Evolutionary conservation across 768 basidiomycete genomes (phyloP).

Genomic region (Serendipita sp.): DNA sequence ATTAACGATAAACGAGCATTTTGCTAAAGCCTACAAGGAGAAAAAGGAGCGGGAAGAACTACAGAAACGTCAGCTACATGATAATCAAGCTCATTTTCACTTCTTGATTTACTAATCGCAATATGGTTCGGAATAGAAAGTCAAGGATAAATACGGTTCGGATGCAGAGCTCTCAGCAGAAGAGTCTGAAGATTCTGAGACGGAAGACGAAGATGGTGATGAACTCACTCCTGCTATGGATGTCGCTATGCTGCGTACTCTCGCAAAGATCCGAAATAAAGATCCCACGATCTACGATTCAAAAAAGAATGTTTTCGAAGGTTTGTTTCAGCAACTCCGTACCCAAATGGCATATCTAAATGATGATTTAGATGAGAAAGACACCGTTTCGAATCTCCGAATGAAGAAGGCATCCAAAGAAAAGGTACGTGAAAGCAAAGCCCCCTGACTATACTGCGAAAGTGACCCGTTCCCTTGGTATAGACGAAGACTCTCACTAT

Average conservation of each 20-base stretch:
- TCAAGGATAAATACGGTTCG: conserved; percentile 60
- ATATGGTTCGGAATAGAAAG: conserved; percentile 22
- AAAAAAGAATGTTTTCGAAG: conserved; percentile 59
- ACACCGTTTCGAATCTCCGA: conserved; percentile 26
- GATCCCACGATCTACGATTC: conserved; percentile 75
- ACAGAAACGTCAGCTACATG: conserved; percentile 33
- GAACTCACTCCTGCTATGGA: conserved; percentile 88
- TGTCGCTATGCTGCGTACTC: conserved; percentile 81
- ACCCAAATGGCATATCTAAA: not conserved
- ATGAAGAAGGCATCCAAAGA: conserved; percentile 17
- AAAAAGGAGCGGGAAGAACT: conserved; percentile 79
- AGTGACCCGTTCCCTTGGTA: not conserved
- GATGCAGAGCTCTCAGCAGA: conserved; percentile 18
- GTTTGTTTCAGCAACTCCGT: conserved; percentile 24
- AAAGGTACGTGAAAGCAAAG: conserved; percentile 27
- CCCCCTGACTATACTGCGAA: not conserved
- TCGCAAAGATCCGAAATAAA: conserved; percentile 65
- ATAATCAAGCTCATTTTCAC: not conserved
- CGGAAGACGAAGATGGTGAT: conserved; percentile 88
- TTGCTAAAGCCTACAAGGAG: conserved; percentile 67
- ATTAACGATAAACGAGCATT: conserved; percentile 57
- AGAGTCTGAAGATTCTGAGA: conserved; percentile 63
- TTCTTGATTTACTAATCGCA: not conserved
- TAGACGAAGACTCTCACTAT: conserved; percentile 61
- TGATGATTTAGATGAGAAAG: conserved; percentile 41